These are phyloP conservation scores for Pulveroboletus sp. DNA, from an alignment of 768 basidiomycete genomes.

Conservation along the genomic window DNA sequence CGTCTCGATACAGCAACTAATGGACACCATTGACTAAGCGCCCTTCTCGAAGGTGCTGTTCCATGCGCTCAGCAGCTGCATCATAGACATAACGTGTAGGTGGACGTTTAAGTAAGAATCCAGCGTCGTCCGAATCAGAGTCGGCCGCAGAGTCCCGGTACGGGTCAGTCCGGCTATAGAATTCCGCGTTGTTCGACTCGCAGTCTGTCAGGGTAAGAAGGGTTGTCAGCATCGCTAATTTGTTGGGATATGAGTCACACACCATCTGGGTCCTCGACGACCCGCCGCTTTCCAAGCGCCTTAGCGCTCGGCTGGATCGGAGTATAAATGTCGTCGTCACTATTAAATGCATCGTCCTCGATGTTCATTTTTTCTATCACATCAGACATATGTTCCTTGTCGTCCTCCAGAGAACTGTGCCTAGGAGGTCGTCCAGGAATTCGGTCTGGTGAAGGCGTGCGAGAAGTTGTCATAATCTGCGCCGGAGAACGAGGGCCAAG, in stretches of 20 bases:
- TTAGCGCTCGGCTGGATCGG: slow-evolving; percentile 75
- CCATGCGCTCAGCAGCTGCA: slow-evolving; percentile 78
- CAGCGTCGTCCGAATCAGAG: slow-evolving; percentile 47
- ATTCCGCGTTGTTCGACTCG: slow-evolving; percentile 51
- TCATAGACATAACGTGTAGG: slow-evolving; percentile 84
- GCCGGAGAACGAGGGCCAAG: slow-evolving; percentile 67
- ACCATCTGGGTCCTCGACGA: slow-evolving; percentile 50
- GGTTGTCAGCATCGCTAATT: neutral
- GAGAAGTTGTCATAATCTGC: slow-evolving; percentile 43
- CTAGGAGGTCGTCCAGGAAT: slow-evolving; percentile 12
- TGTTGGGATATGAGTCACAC: neutral
- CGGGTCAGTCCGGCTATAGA: slow-evolving; percentile 39
- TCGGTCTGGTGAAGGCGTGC: slow-evolving; percentile 68
- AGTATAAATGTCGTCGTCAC: slow-evolving; percentile 31
- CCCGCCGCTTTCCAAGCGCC: slow-evolving; percentile 79
- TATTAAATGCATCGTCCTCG: slow-evolving; percentile 17
- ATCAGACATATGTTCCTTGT: slow-evolving; percentile 22
- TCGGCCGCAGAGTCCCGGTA: slow-evolving; percentile 35
- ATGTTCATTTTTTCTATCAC: slow-evolving; percentile 26
- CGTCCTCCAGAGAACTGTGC: slow-evolving; percentile 22
- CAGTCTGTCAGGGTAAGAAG: slow-evolving; percentile 27
- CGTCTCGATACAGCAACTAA: slow-evolving; percentile 24
- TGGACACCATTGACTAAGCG: slow-evolving; percentile 44
- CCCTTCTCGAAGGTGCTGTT: slow-evolving; percentile 50
- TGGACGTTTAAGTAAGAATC: slow-evolving; percentile 35